Evolutionary conservation across 331 rosid species (phyloP), one percentile per base, ranked within the genome.

Genomic region (Ulmus americana): DNA sequence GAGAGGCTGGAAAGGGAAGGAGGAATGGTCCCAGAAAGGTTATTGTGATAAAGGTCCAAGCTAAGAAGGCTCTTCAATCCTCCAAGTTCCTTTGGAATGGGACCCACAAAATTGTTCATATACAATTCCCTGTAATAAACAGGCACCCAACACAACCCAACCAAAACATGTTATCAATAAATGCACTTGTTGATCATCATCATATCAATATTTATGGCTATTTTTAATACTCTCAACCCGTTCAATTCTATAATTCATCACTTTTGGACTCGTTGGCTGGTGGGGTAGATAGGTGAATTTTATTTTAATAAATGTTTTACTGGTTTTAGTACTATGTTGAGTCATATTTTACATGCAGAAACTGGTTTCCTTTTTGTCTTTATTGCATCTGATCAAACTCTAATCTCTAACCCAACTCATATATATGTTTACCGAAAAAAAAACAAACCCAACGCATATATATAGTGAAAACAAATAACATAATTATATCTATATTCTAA

Each of bases 1-100:
- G 87, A 73, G 78, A 90, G 95, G 50, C 73, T 87, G 61, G 90
- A 85, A 55, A 90, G 84, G 6, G 85, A 72, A 44, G 81, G 1
- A 56, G 97, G 97, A 65, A 90, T 87, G 46, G 80, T 4, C 15
- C 80, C 88, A 51, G 87, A 77, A 59, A 90, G 91, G 74, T 83
- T 83, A 40, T 90, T 90, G 81, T 75, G 78, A 74, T 85, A 87
- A 60, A 90, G 88, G 77, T 89, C 97, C 83, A 90, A 79, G 80
- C 97, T 90, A 39, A 87, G 67, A 42, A 90, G 83, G 76, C 79
- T 82, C 80, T 76, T 87, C 63, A 90, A 64, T 46, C 75, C 76
- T 81, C 95, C 95, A 44, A 90, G 68, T 48, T 85, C 83, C 69
- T 75, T 80, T 38, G 95, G 97, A 67, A 90, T 80, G 2, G 83